Evolutionary conservation across 225 moss, liverwort and hornwort genomes (phyloP).

Genomic region (Antitrichia curtipendula): DNA sequence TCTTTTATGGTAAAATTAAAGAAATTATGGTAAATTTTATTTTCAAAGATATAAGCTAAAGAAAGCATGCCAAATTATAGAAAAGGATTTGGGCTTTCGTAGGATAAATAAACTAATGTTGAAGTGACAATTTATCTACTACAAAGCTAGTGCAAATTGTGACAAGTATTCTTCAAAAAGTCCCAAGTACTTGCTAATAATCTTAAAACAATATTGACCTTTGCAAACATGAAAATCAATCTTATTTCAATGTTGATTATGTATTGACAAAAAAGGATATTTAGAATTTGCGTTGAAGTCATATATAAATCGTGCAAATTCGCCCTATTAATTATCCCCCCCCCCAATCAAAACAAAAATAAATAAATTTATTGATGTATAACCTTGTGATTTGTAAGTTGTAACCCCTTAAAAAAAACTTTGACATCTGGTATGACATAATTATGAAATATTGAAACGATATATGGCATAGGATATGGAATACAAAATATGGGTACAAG

Average conservation of each 20-base stretch:
- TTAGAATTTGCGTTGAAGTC: no score
- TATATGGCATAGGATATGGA: accelerated
- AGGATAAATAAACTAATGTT: neutral
- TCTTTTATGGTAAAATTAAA: neutral
- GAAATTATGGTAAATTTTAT: neutral
- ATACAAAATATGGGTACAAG: no score
- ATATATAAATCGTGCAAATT: no score
- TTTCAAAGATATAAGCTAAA: neutral
- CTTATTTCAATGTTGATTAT: no score
- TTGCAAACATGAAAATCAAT: no score
- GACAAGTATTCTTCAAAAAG: neutral
- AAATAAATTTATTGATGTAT: neutral
- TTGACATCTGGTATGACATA: no score
- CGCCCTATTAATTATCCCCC: no score
- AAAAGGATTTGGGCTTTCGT: neutral
- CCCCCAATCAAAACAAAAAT: no score
- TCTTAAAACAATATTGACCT: neutral
- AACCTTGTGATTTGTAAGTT: no score
- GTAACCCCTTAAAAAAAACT: no score
- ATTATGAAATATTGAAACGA: accelerated
- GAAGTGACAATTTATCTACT: neutral
- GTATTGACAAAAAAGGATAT: no score
- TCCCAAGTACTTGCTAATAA: neutral
- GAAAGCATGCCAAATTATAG: neutral
- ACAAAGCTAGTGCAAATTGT: neutral